phyloP scores from a whole-genome alignment of 2,329 filamentous ascomycete species.

The Lachnellula cervina region DNA sequence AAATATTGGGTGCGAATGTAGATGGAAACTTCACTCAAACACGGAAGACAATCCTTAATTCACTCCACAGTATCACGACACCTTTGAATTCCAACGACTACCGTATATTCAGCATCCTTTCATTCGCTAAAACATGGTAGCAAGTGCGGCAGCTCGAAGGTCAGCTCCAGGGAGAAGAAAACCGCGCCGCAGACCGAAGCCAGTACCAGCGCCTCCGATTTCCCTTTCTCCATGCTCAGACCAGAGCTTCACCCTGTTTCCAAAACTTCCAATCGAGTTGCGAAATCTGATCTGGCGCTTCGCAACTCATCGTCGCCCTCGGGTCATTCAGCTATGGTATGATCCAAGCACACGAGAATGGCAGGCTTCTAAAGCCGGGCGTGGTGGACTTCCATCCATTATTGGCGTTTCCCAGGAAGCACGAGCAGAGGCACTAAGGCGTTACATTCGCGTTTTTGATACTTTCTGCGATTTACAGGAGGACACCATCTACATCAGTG shows the following conservation, averaged over 20 bases:
- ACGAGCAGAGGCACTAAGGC: constrained; percentile 10
- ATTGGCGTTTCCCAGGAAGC: constrained; percentile 13
- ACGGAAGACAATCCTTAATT: no score
- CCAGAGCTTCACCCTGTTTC: constrained; percentile 1
- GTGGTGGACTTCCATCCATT: constrained; percentile 8
- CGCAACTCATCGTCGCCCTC: constrained; percentile 2
- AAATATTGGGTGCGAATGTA: no score
- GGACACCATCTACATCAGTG: constrained; percentile 19
- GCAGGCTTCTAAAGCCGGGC: constrained; percentile 9
- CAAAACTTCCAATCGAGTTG: constrained; percentile 9
- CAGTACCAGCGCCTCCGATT: neutral
- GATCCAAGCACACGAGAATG: constrained; percentile 4
- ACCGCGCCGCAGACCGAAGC: neutral
- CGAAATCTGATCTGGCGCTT: constrained; percentile 9
- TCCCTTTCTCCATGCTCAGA: neutral
- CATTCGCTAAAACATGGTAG: no score
- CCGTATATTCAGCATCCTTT: no score
- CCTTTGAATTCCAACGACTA: no score
- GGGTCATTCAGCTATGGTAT: constrained; percentile 15
- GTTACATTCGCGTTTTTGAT: constrained; percentile 10
- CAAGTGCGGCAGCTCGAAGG: no score
- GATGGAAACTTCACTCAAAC: no score
- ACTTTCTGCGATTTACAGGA: constrained; percentile 12
- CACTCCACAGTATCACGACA: no score
- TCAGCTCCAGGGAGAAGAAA: no score